These are phyloP conservation scores for Gloeophyllum trabeum DNA, from an alignment of 768 basidiomycete genomes.

Conservation along the genomic window DNA sequence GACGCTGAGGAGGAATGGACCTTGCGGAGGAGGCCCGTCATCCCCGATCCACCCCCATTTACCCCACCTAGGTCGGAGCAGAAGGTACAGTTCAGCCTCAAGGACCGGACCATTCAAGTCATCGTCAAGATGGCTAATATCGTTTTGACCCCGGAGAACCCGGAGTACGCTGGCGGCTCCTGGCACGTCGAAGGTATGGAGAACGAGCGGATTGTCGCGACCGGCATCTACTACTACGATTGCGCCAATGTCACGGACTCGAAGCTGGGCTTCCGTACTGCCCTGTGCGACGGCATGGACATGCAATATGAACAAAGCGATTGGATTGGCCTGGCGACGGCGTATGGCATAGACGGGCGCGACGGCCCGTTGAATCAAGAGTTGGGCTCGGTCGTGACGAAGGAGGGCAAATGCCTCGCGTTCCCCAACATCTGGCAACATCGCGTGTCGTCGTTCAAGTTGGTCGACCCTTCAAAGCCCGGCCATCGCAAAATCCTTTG, in stretches of 20 bases:
- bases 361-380: background rate
- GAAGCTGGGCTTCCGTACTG: background rate
- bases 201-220: constrained; percentile 1
- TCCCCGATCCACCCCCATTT: constrained; percentile 9
- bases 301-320: background rate
- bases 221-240: background rate
- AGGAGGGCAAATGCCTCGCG: constrained; percentile 4
- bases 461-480: constrained; percentile 11
- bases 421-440: constrained; percentile 18
- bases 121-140: constrained; percentile 1
- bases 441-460: constrained; percentile 13
- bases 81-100: background rate
- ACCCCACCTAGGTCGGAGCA: background rate
- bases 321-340: background rate
- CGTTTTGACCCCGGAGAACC: background rate
- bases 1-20: constrained; percentile 2
- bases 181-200: constrained; percentile 2
- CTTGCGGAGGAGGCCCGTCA: constrained; percentile 5
- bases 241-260: background rate
- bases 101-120: background rate
- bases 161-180: background rate
- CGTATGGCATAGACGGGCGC: background rate
- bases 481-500: constrained; percentile 17
- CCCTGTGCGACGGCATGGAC: background rate
- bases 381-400: background rate